Evolutionary conservation across 768 basidiomycete species (phyloP).

Genomic region (Termitomyces sp.): DNA sequence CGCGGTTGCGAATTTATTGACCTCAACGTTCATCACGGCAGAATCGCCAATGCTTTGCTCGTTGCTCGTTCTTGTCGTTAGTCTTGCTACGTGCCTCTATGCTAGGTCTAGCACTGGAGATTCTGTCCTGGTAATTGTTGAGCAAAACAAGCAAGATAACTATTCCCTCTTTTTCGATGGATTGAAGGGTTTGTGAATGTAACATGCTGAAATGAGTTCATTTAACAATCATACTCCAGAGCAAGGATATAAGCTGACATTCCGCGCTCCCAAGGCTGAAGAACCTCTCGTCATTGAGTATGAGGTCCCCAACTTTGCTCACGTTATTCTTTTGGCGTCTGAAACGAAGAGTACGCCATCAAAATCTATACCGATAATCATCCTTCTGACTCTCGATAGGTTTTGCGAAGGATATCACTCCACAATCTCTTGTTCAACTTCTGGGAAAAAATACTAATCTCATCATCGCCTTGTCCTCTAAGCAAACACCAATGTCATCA

Average conservation of each 20-base stretch:
- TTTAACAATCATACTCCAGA: conserved; percentile 32
- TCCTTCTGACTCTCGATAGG: conserved; percentile 30
- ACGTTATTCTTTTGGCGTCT: conserved; percentile 84
- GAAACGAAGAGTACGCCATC: conserved; percentile 69
- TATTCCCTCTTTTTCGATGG: conserved; percentile 82
- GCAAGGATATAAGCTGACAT: conserved; percentile 81
- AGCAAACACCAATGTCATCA: conserved; percentile 65
- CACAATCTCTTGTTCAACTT: conserved; percentile 71
- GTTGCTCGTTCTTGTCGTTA: conserved; percentile 26
- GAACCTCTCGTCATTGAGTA: conserved; percentile 60
- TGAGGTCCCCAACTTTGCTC: conserved; percentile 71
- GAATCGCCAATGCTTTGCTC: conserved; percentile 28
- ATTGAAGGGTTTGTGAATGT: conserved; percentile 51
- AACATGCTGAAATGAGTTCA: neutral
- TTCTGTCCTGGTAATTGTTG: conserved; percentile 81
- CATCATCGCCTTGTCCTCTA: conserved; percentile 74
- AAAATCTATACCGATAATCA: neutral
- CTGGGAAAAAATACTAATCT: conserved; percentile 73
- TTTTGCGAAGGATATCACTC: conserved; percentile 70
- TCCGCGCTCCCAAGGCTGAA: conserved; percentile 77
- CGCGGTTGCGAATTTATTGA: conserved; percentile 11
- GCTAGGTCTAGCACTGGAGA: conserved; percentile 79
- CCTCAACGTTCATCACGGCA: conserved; percentile 10
- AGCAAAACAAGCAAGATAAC: conserved; percentile 60
- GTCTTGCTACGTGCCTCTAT: conserved; percentile 24